Evolutionary conservation across 768 basidiomycete species (phyloP).

Genomic region (Rhizopogon rudus): DNA sequence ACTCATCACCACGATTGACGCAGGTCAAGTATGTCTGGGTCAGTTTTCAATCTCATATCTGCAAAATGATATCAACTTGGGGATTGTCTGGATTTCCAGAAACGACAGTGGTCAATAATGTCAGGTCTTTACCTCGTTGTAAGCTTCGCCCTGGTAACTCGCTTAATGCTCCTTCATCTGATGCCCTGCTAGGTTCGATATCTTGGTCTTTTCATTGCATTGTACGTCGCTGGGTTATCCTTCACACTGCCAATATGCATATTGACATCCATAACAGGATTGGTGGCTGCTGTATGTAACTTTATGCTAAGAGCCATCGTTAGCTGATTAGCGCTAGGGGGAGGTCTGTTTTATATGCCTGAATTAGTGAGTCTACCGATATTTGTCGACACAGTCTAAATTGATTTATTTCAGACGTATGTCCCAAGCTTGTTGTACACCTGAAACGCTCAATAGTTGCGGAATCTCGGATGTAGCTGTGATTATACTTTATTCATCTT

Average conservation of each 20-base stretch:
- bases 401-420: not conserved
- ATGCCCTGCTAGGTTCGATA: not conserved
- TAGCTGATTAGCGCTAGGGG: not conserved
- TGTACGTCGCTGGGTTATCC: not conserved
- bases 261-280: not conserved
- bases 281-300: not conserved
- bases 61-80: not conserved
- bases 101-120: not conserved
- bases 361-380: not conserved
- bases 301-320: not conserved
- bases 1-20: not conserved
- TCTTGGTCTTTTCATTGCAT: not conserved
- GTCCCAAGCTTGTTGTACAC: not conserved
- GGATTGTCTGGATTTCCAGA: not conserved
- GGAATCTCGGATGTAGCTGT: not conserved
- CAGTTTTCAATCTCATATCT: not conserved
- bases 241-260: not conserved
- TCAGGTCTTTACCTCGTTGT: not conserved
- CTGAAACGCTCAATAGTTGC: too few species aligned
- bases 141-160: not conserved
- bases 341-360: not conserved
- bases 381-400: not conserved
- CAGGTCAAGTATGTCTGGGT: not conserved
- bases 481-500: not conserved
- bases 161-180: not conserved